A percentile compares a stretch with the other conserved stretches of the same genome.
phyloP scores from a whole-genome alignment of 345 rosid genomes.

The Hevea brasiliensis region DNA sequence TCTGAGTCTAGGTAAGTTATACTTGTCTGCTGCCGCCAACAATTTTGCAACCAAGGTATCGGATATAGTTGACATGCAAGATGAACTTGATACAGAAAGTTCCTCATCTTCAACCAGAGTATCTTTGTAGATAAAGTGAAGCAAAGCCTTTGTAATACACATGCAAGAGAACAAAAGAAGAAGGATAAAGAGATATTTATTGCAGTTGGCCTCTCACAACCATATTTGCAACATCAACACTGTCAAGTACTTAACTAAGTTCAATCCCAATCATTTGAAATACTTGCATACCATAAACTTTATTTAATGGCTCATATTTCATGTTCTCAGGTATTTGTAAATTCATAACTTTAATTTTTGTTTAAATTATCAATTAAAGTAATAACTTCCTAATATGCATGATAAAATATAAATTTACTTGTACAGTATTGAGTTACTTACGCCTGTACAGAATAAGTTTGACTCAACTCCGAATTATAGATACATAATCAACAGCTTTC shows the following conservation, averaged over 20 bases:
- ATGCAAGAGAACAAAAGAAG: constrained; percentile 21
- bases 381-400: too few relatives aligned
- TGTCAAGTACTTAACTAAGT: neutral
- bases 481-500: neutral
- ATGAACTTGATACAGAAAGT: constrained; percentile 47
- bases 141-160: constrained; percentile 60
- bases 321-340: neutral
- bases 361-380: neutral
- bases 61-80: constrained; percentile 45
- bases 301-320: neutral
- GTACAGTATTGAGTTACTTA: too few relatives aligned
- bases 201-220: neutral
- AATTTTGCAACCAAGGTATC: constrained; percentile 71
- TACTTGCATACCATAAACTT: neutral
- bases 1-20: constrained; percentile 74
- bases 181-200: neutral
- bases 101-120: constrained; percentile 70
- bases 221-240: neutral
- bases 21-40: constrained; percentile 83
- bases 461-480: neutral
- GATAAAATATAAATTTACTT: neutral
- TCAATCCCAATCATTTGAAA: constrained; percentile 1
- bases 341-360: neutral
- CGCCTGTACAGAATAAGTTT: neutral
- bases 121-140: constrained; percentile 78